Base-by-base conservation (phyloP, 1,284 basidiomycete species). In the Rhodotorula mucilaginosa region DNA sequence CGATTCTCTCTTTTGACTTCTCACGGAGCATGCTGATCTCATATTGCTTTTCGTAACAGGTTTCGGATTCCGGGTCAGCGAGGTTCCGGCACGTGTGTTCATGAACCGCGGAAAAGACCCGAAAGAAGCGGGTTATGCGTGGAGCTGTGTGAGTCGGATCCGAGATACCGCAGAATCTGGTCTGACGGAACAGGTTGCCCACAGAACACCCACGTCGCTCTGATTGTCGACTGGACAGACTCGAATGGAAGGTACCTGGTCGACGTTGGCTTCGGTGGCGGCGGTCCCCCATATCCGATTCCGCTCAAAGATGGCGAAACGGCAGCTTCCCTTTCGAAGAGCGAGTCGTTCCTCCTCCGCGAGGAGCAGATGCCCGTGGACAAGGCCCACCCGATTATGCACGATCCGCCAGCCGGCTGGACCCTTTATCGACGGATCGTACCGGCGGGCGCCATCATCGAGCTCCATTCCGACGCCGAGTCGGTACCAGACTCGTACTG, bases 391-490 rank as follows among this genome's bases (percentile, higher is more conserved):
- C 31, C 58, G 10, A 58, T 52, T 3, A 61, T 64, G 3, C 60
- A 44, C 44, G 72, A 74, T 19, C 65, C 72, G 1, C 61, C 67
- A 0, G 23, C 52, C 2, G 75, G 75, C 19, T 76, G 52, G 63
- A 73, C 69, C 3, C 52, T 76, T 6, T 76, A 76, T n/a, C 70
- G 75, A 1, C 63, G 75, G 2, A 71, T 76, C 13, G 61, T 67
- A 6, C 59, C 65, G 0, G 67, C 54, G 0, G 69, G 69, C 26
- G 1, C 23, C 26, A 16, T 15, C 16, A 65, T 73, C 23, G 26
- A n/a, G 3, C 57, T 64, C 34, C 63, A 39, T 8, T 15, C n/a
- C 2, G 49, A 46, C 6, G 65, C 65, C n/a, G 62, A 44, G 8
- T 21, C 26, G 5, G 65, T 56, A 6, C 26, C 54, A 16, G 26